These are phyloP conservation scores for Prototheca cutis DNA, from an alignment of 163 green algal species.

Conservation along the genomic window DNA sequence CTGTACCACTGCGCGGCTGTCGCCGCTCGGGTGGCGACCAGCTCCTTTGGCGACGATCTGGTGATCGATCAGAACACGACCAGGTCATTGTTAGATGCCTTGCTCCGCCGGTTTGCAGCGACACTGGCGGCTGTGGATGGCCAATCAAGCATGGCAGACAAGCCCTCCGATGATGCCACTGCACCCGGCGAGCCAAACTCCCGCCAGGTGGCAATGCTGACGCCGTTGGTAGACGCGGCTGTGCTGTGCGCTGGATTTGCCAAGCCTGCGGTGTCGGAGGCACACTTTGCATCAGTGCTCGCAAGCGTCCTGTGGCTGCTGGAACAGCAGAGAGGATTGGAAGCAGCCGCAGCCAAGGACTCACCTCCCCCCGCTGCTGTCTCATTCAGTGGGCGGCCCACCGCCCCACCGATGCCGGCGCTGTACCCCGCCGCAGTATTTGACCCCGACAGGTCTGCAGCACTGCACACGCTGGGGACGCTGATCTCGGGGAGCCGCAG, in stretches of 20 bases:
- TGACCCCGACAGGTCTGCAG: background rate
- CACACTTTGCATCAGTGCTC: background rate
- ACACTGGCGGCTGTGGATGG: no score
- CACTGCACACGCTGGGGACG: conserved; percentile 8
- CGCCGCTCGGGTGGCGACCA: no score
- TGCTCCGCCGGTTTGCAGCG: no score
- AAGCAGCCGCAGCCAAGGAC: no score
- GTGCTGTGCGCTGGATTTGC: background rate
- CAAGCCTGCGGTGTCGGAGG: background rate
- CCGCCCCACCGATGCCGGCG: no score
- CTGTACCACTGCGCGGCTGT: no score
- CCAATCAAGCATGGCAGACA: no score
- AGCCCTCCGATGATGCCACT: background rate
- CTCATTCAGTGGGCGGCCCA: background rate
- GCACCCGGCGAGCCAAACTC: background rate
- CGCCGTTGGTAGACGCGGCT: background rate
- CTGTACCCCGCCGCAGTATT: background rate
- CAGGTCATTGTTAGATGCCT: no score
- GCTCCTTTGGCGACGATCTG: no score
- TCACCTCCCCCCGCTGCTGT: background rate
- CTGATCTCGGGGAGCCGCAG: conserved; percentile 15
- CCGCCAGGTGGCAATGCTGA: background rate
- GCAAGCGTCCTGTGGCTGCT: background rate
- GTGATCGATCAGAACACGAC: no score
- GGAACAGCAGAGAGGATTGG: background rate